Percentiles rank a stretch among this genome's conserved stretches.
Evolutionary conservation across 2,329 filamentous ascomycete species (phyloP).

Genomic region (Colletotrichum sp.): DNA sequence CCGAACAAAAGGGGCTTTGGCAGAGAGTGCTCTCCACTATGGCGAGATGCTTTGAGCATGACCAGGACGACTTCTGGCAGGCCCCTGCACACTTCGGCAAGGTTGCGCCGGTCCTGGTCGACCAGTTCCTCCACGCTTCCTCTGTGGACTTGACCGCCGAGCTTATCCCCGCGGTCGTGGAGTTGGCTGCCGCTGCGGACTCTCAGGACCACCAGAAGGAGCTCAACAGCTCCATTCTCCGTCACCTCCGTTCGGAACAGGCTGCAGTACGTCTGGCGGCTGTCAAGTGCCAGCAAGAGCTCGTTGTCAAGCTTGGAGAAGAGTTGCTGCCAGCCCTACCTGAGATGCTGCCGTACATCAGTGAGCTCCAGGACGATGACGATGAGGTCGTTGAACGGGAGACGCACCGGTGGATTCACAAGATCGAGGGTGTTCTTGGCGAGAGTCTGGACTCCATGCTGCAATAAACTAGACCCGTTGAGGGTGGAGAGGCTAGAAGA

Average conservation of each 20-base stretch:
- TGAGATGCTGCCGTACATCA: conserved; percentile 96
- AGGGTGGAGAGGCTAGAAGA: not conserved
- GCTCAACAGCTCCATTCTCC: conserved; percentile 79
- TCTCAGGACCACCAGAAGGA: conserved; percentile 91
- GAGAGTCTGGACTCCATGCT: conserved; percentile 93
- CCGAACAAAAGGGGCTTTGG: conserved; percentile 66
- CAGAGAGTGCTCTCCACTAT: conserved; percentile 74
- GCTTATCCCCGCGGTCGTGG: conserved; percentile 77
- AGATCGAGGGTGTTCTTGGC: conserved; percentile 87
- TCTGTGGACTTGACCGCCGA: conserved; percentile 50
- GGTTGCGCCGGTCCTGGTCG: conserved; percentile 72
- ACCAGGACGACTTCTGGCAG: conserved; percentile 97
- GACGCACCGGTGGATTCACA: conserved; percentile 86
- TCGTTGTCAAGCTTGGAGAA: conserved; percentile 84
- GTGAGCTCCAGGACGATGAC: conserved; percentile 94
- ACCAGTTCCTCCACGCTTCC: conserved; percentile 63
- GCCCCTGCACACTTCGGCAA: conserved; percentile 83
- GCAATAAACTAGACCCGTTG: conserved; percentile 59
- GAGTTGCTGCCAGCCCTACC: conserved; percentile 92
- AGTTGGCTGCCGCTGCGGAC: conserved; percentile 80
- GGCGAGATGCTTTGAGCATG: conserved; percentile 79
- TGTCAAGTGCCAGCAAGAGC: conserved; percentile 78
- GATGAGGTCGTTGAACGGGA: conserved; percentile 92
- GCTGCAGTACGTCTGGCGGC: conserved; percentile 78
- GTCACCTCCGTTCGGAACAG: conserved; percentile 76